Evolutionary conservation across 1,139 yeast species (phyloP).

Genomic region (Spathaspora sp.): DNA sequence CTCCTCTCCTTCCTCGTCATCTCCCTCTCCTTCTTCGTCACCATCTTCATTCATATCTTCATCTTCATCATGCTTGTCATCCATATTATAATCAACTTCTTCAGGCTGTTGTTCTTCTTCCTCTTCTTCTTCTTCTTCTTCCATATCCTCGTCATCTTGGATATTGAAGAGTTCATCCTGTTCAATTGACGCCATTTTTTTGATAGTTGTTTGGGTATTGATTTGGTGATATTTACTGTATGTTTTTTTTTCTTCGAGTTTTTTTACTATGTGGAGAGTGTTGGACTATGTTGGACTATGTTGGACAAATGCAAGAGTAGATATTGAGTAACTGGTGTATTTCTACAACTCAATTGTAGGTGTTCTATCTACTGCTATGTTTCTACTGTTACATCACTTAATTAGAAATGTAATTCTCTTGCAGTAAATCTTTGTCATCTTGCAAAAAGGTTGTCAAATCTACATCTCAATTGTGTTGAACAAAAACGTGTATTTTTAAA

Average conservation of each 20-base stretch:
- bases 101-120: slow-evolving; percentile 19
- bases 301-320: background rate
- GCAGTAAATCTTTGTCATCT: background rate
- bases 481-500: background rate
- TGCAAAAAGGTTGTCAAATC: background rate
- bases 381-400: too few species aligned
- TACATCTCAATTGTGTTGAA: slow-evolving; percentile 4
- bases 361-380: too few species aligned
- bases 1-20: slow-evolving; percentile 20
- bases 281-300: background rate
- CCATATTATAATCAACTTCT: slow-evolving; percentile 20
- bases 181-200: slow-evolving; percentile 18
- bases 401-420: background rate
- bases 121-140: slow-evolving; percentile 17
- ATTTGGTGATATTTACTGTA: background rate
- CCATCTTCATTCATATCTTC: slow-evolving; percentile 18
- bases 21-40: slow-evolving; percentile 21
- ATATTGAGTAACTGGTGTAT: background rate
- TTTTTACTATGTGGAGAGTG: background rate
- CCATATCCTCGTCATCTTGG: slow-evolving; percentile 21
- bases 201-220: background rate
- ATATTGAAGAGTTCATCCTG: slow-evolving; percentile 28
- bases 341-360: background rate
- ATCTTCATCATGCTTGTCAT: slow-evolving; percentile 19
- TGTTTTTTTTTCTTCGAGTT: background rate